These are phyloP conservation scores for Trichosporon sp. DNA, from an alignment of 1,284 basidiomycete genomes.

Conservation along the genomic window DNA sequence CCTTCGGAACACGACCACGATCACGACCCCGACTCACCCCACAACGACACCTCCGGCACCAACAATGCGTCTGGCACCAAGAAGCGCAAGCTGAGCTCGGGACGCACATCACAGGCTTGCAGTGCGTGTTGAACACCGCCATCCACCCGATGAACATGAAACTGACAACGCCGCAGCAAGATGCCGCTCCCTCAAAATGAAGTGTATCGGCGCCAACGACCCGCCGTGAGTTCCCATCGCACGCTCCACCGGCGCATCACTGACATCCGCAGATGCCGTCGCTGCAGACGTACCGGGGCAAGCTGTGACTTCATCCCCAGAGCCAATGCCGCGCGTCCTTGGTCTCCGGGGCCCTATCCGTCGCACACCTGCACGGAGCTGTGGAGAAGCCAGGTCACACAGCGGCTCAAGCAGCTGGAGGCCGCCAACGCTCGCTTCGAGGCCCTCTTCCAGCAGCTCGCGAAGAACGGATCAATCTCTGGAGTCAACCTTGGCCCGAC, in stretches of 20 bases:
- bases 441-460: conserved; percentile 9
- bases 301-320: conserved; percentile 25
- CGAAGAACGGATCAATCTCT: neutral
- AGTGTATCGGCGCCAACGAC: conserved; percentile 24
- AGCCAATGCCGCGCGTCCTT: conserved; percentile 21
- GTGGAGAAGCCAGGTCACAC: conserved; percentile 22
- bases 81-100: conserved; percentile 17
- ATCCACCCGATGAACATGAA: neutral
- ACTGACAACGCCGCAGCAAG: conserved; percentile 11
- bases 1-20: neutral
- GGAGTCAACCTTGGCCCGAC: neutral
- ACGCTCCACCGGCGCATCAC: neutral
- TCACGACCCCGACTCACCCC: neutral
- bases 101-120: conserved; percentile 23
- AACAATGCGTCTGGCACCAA: conserved; percentile 2
- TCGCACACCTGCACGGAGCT: conserved; percentile 25
- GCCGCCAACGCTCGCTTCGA: conserved; percentile 15
- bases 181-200: conserved; percentile 25
- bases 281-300: conserved; percentile 20
- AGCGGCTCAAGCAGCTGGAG: conserved; percentile 20
- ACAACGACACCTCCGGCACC: neutral
- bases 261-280: conserved; percentile 14
- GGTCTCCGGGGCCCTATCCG: conserved; percentile 19
- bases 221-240: conserved; percentile 14
- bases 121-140: conserved; percentile 12